Base-by-base conservation (phyloP, 352 stramenopile species). In the Phytophthora colocasiae region DNA sequence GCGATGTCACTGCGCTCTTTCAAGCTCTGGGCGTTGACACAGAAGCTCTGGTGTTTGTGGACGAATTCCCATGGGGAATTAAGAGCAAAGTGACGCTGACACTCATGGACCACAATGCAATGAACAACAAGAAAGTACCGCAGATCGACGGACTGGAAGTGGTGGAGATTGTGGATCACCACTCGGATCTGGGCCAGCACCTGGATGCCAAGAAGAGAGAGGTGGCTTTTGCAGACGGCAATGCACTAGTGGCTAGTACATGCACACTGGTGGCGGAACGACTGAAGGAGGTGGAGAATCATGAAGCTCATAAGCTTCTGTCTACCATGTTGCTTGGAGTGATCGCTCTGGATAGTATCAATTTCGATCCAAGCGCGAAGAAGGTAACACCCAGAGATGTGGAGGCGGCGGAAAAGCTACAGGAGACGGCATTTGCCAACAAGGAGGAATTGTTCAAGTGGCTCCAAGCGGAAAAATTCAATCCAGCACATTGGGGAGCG, bases 231-330 rank as follows among this genome's bases (percentile, higher is more conserved):
- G 69, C 78, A 1, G 51, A 91, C 32, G 83, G 80, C 12, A 78
- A 86, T 22, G 87, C 86, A 17, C 69, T 93, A 2, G 85, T 93
- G 15, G 87, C 83, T 31, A 92, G 81, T 34, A 89, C 63, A 12
- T 95, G 87, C 62, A 93, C 87, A 27, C 58, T 95, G n/a, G 78
- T 95, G n/a, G 87, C 85, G 0, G 87, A 93, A 59, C 74, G 80
- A 50, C 52, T 92, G 10, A 40, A 80, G 22, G 47, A 50, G 7
- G 40, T 51, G 10, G 38, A 54, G 43, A 17, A 24, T 9, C 43
- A 66, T 49, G 32, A 65, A 22, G 63, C 65, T 6, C 58, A 81
- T 36, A 75, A 77, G 15, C 55, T 92, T n/a, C 51, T 77, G n/a
- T 71, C 80, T 8, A 93, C 87, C 19, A 69, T 95, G 74, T 64